A percentile compares a stretch with the other conserved stretches of the same genome.
These are phyloP conservation scores for Phaeomoniella chlamydospora DNA, from an alignment of 2,329 filamentous ascomycete genomes.

Conservation along the genomic window DNA sequence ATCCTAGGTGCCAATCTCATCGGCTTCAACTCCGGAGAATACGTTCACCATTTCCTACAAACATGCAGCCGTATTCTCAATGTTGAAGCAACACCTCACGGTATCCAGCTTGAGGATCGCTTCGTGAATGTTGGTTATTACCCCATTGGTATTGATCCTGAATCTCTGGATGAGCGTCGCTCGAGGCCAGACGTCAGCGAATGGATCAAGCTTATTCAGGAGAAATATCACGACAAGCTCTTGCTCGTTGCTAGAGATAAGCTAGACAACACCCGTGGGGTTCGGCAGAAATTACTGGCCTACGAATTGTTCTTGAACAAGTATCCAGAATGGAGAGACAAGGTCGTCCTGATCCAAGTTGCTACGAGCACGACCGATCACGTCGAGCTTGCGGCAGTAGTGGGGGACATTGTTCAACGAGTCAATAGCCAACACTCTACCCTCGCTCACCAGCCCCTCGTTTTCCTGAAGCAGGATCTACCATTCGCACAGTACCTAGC, in stretches of 20 bases:
- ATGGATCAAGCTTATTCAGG: conserved; percentile 68
- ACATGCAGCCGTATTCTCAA: conserved; percentile 83
- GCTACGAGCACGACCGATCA: conserved; percentile 83
- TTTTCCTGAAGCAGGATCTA: conserved; percentile 91
- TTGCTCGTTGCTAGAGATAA: conserved; percentile 90
- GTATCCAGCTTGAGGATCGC: conserved; percentile 79
- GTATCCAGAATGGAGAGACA: conserved; percentile 77
- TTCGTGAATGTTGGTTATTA: conserved; percentile 80
- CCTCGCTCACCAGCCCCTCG: conserved; percentile 77
- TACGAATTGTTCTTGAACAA: conserved; percentile 91
- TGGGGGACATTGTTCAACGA: conserved; percentile 86
- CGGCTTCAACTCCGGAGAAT: conserved; percentile 87
- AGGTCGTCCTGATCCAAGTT: conserved; percentile 83
- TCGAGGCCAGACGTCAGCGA: conserved; percentile 56
- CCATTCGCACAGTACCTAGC: conserved; percentile 88
- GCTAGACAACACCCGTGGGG: conserved; percentile 80
- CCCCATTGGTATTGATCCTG: conserved; percentile 82
- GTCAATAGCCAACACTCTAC: conserved; percentile 89
- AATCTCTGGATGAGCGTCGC: conserved; percentile 57
- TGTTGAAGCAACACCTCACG: conserved; percentile 80
- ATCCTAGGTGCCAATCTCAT: conserved; percentile 87
- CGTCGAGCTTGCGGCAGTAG: conserved; percentile 69
- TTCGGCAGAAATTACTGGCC: conserved; percentile 81
- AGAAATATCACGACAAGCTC: conserved; percentile 75
- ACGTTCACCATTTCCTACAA: conserved; percentile 85